Evolutionary conservation across 192 early-diverging fungal genomes (phyloP), one percentile per base, ranked within the genome.

Genomic region (Entrophospora sp.): DNA sequence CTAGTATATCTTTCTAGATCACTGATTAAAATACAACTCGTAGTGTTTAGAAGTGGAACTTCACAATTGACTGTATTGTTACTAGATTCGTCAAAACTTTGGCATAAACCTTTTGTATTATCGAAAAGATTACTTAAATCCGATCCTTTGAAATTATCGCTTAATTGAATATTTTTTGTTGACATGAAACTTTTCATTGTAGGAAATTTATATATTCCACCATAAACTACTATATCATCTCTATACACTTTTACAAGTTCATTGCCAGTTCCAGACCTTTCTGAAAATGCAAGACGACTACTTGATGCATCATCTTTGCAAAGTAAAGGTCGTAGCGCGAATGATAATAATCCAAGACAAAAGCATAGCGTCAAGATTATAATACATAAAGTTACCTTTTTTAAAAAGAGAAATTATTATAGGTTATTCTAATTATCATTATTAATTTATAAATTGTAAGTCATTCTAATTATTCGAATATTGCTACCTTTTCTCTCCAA

Each of bases 401-500:
- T 59, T 69, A 82, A 91, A 89, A 56, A 92, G 73, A 1, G 88
- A 5, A 14, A 86, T 28, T 62, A 92, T 91, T 60, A n/a, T n/a
- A n/a, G n/a, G n/a, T n/a, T n/a, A n/a, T n/a, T n/a, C 92, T 78
- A 30, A 82, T 40, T 14, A 40, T 40, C 14, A 40, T 14, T 40
- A 6, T 40, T 9, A 40, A 40, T 40, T 14, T 40, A 9, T 40
- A 40, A 40, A 14, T 40, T 6, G 80, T 75, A 46, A 80, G 66
- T 13, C 72, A 86, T 49, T 91, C 88, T 13, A 96, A 75, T 0
- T 87, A n/a, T n/a, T n/a, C n/a, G n/a, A n/a, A n/a, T n/a, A n/a
- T n/a, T n/a, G n/a, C 90, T 64, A 96, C 85, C 76, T 96, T 96
- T 75, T 96, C 93, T 71, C 91, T 83, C 87, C 88, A 96, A 25